These are phyloP conservation scores for Picocystis sp. DNA, from an alignment of 163 green algal species.

Conservation along the genomic window DNA sequence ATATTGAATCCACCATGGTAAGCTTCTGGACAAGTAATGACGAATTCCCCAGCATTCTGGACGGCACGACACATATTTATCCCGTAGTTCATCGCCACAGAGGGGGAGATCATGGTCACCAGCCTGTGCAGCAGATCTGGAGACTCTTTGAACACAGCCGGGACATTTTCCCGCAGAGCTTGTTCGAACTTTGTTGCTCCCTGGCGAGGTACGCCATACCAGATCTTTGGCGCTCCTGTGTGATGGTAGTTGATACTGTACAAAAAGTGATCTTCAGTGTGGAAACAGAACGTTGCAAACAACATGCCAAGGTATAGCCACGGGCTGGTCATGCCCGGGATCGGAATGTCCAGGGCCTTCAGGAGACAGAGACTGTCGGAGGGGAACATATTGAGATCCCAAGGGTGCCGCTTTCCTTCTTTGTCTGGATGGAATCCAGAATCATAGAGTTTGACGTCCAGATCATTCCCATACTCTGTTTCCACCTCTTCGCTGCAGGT, in stretches of 20 bases:
- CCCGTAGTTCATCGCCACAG: constrained; percentile 16
- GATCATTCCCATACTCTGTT: constrained; percentile 67
- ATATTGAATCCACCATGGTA: constrained; percentile 67
- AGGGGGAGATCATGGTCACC: constrained; percentile 58
- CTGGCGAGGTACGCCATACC: constrained; percentile 67
- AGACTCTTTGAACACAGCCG: constrained; percentile 48
- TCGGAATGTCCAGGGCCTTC: constrained; percentile 43
- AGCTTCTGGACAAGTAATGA: constrained; percentile 64
- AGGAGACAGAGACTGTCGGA: constrained; percentile 45
- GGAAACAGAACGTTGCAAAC: constrained; percentile 25
- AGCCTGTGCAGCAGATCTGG: constrained; percentile 56
- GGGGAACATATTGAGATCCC: constrained; percentile 91
- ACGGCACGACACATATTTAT: constrained; percentile 56
- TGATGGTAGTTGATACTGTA: constrained; percentile 76
- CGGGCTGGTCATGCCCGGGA: constrained; percentile 70
- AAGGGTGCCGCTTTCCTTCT: constrained; percentile 45
- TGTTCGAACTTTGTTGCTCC: constrained; percentile 46
- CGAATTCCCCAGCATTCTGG: constrained; percentile 58
- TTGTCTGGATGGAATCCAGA: constrained; percentile 28
- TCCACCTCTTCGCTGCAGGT: constrained; percentile 22
- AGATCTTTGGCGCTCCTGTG: constrained; percentile 65
- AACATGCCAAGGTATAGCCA: constrained; percentile 92
- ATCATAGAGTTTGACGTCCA: constrained; percentile 54
- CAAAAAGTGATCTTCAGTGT: constrained; percentile 72
- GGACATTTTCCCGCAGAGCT: constrained; percentile 55